Conservation (phyloP, 1,139 yeast species). For the Scheffersomyces illinoinensis region DNA sequence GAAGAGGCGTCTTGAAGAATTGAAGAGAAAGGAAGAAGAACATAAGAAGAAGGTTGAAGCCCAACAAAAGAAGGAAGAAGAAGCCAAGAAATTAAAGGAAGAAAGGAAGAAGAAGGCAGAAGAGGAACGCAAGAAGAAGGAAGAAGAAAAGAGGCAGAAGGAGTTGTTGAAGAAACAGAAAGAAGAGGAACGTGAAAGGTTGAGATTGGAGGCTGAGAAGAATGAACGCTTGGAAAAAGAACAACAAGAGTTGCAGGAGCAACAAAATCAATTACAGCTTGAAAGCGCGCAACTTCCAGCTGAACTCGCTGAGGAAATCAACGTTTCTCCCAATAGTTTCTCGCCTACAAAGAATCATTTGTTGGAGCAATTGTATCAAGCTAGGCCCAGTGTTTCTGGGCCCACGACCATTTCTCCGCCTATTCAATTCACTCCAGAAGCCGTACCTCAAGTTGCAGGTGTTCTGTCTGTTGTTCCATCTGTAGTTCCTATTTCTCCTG, state of each 20-base stretch:
- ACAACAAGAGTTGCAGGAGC: slow-evolving; percentile 24
- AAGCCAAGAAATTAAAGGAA: slow-evolving; percentile 36
- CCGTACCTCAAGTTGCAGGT: background rate
- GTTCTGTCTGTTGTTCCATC: slow-evolving; percentile 4
- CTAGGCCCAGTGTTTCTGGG: slow-evolving; percentile 29
- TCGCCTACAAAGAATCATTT: slow-evolving; percentile 29
- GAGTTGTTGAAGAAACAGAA: slow-evolving; percentile 40
- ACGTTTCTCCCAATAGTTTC: background rate
- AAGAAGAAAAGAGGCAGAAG: slow-evolving; percentile 47
- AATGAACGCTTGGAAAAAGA: slow-evolving; percentile 24
- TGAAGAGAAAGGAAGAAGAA: slow-evolving; percentile 48
- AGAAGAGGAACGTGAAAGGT: slow-evolving; percentile 32
- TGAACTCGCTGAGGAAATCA: background rate
- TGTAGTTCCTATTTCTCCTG: slow-evolving; percentile 2
- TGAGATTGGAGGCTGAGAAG: slow-evolving; percentile 22
- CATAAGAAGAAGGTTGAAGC: slow-evolving; percentile 44
- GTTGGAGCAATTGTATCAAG: slow-evolving; percentile 36
- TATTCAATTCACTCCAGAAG: slow-evolving; percentile 4
- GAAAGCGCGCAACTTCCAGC: background rate
- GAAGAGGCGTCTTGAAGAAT: slow-evolving; percentile 40
- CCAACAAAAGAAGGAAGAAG: slow-evolving; percentile 54
- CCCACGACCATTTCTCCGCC: slow-evolving; percentile 19
- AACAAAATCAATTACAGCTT: slow-evolving; percentile 24
- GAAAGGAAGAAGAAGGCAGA: slow-evolving; percentile 50
- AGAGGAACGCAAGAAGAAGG: slow-evolving; percentile 41